Evolutionary conservation across 495 filamentous ascomycete genomes (phyloP).

Genomic region (Penicillium coprophilum): DNA sequence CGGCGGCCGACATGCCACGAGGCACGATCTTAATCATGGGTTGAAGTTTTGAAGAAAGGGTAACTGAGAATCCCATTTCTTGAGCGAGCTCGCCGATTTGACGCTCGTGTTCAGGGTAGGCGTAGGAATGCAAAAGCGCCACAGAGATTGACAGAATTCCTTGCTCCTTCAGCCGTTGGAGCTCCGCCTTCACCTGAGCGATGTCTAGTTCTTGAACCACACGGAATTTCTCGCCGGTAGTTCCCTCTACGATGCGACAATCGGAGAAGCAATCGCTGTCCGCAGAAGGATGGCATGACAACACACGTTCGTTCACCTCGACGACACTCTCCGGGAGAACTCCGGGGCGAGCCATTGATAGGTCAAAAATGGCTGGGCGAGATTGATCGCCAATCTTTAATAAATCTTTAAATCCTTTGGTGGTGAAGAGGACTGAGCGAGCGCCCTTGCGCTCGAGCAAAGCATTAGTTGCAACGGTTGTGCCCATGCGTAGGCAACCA

Average conservation of each 20-base stretch:
- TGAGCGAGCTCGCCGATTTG: conserved; percentile 50
- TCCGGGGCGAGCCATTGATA: conserved; percentile 76
- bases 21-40: conserved; percentile 82
- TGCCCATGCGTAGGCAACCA: conserved; percentile 85
- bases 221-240: conserved; percentile 53
- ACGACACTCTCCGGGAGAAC: conserved; percentile 74
- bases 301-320: conserved; percentile 76
- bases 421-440: conserved; percentile 85
- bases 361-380: conserved; percentile 78
- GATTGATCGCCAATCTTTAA: conserved; percentile 86
- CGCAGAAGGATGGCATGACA: conserved; percentile 39
- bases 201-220: conserved; percentile 46
- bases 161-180: conserved; percentile 43
- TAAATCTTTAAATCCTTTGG: conserved; percentile 90
- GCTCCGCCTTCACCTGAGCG: conserved; percentile 40
- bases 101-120: conserved; percentile 54
- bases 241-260: conserved; percentile 43
- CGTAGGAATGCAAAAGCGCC: conserved; percentile 55
- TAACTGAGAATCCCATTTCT: conserved; percentile 56
- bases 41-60: conserved; percentile 61
- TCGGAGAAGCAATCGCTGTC: conserved; percentile 64
- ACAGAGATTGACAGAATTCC: conserved; percentile 53
- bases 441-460: conserved; percentile 93
- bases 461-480: conserved; percentile 88
- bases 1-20: conserved; percentile 86